Base-by-base conservation (phyloP, 306 rosid genomes). In the Leucaena leucocephala region DNA sequence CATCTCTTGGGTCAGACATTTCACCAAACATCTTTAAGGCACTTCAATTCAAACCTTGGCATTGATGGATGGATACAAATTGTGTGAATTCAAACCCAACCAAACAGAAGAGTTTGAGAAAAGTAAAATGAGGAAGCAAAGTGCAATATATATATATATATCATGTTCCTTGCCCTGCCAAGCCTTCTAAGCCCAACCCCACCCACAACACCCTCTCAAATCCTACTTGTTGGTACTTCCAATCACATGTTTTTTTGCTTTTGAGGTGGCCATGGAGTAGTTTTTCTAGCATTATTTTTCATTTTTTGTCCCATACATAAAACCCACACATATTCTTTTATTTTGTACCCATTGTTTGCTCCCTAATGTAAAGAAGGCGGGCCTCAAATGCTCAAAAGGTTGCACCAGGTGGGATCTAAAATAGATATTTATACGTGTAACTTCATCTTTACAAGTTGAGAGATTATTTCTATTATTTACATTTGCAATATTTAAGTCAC, bases 1-100 rank as follows among this genome's bases (percentile, higher is more conserved):
- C 83, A 82, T 84, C 88, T 58, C 86, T 68, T 77, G 50, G 78
- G 68, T 71, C 74, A 73, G 70, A 67, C 35, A 38, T 57, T 72
- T 76, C 90, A 87, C 88, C 90, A 69, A 83, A 78, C 86, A 59
- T 43, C 71, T 76, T 74, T 84, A 80, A 84, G 73, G 75, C 76
- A 40, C 64, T 40, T 78, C 49, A 59, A 71, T 59, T 58, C 50
- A 57, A 36, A 4, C 71, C 64, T 67, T 49, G 69, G 34, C 76
- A 52, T 40, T 66, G 44, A 65, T 46, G 52, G 5, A 61, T 43
- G 71, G 64, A 75, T 27, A 27, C 19, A 44, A 74, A 66, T 40
- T 19, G 33, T 19, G 15, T 8, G 9, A 38, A 57, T 15, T 48
- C 54, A 74, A 65, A 67, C 75, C 27, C 72, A 65, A 63, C 76